Conservation (phyloP, 148 eudicot species). For the Rhododendron ferrugineum region DNA sequence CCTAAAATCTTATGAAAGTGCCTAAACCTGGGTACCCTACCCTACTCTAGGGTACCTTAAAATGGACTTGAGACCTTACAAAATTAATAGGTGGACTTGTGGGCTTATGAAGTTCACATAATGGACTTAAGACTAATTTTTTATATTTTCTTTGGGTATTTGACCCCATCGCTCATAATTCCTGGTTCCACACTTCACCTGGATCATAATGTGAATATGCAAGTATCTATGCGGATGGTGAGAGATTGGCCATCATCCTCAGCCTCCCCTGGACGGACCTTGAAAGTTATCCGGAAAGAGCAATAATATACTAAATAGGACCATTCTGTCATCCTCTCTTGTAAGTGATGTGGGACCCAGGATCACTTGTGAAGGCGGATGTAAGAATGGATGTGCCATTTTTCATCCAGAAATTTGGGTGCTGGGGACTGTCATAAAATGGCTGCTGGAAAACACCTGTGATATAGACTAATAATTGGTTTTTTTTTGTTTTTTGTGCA, state of each 20-base stretch:
- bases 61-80: too few species aligned
- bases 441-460: background rate
- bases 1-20: too few species aligned
- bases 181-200: background rate
- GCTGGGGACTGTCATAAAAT: background rate
- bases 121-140: too few species aligned
- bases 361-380: background rate
- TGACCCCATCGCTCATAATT: background rate
- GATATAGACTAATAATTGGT: background rate
- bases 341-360: background rate
- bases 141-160: background rate
- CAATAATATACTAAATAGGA: background rate
- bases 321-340: background rate
- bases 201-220: background rate
- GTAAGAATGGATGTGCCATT: background rate
- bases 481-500: slow-evolving; percentile 16
- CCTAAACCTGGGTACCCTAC: too few species aligned
- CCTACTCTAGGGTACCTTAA: too few species aligned
- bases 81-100: too few species aligned
- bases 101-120: too few species aligned
- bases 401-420: background rate
- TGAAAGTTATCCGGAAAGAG: background rate
- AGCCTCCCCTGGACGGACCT: background rate
- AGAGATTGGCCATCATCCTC: background rate
- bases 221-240: background rate